phyloP scores from a whole-genome alignment of 345 rosid species.

The Eucalyptus curtisii region DNA sequence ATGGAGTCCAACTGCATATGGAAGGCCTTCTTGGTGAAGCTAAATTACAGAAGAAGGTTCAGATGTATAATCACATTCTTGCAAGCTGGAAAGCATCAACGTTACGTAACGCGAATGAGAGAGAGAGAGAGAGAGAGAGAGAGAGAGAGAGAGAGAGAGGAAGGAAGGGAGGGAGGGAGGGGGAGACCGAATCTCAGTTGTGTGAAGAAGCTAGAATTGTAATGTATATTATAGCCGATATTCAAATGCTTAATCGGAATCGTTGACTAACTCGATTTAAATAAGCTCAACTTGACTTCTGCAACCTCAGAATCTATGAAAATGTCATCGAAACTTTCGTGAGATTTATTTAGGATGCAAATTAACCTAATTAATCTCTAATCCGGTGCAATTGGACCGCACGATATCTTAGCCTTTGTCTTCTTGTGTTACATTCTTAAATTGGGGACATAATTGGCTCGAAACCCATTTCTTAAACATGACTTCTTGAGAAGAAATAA shows the following conservation, averaged over 20 bases:
- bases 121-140: neutral
- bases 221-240: neutral
- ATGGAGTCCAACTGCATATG: neutral
- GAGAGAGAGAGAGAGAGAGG: neutral
- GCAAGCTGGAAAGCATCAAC: neutral
- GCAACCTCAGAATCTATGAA: neutral
- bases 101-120: neutral
- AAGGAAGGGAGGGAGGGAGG: neutral
- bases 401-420: neutral
- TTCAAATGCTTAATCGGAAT: neutral
- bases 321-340: neutral
- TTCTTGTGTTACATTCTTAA: neutral
- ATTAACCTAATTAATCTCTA: neutral
- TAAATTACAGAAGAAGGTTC: neutral
- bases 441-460: neutral
- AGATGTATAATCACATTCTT: neutral
- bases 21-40: neutral
- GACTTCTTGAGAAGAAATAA: neutral
- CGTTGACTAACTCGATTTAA: neutral
- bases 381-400: neutral
- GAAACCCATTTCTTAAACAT: neutral
- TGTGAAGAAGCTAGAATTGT: neutral
- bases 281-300: neutral
- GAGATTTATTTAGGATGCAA: neutral
- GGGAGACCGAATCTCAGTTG: neutral